Evolutionary conservation across 179 eudicot species (phyloP), one percentile per base, ranked within the genome.

Genomic region (Sideroxylon spinosum): DNA sequence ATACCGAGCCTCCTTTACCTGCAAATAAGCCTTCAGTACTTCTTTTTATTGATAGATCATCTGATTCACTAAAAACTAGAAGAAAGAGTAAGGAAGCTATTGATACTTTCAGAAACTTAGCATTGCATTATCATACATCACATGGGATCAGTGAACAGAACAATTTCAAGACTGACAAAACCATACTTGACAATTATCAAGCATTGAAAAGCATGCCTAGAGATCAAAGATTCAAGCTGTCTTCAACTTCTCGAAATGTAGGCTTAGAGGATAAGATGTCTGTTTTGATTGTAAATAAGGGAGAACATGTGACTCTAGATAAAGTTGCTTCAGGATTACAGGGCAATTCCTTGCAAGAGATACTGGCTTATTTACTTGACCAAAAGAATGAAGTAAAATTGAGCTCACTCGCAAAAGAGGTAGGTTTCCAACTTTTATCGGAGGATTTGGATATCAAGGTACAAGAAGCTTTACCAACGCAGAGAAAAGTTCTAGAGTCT

Each of bases 381-480:
- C 84, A 78, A 64, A 88, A 86, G 81, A 87, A 85, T 70, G 83
- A 81, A 77, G 77, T 78, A 52, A 94, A 89, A 80, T 78, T 94
- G 69, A 92, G 96, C 85, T 85, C 91, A 28, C 86, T 93, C 81
- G 98, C 94, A 48, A 92, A 89, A 79, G 92, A 93, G 83, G 96
- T 82, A 37, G 98, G 98, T 72, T 94, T 94, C 71, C 90, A 93
- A 84, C 96, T 94, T 79, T 81, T 94, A 68, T 93, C 98, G 57
- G 92, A 91, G 76, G 97, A 94, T 82, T 62, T 90, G 55, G 90
- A 90, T 73, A 81, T 94, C 68, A 86, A 85, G 69, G 59, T 77
- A 73, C 83, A 82, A 76, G 89, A 89, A 86, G 80, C 81, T 69
- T 72, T 71, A 73, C 84, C 87, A 59, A 26, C 82, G 68, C 84